Evolutionary conservation across 192 early-diverging fungal genomes (phyloP).

Genomic region (Geosiphon pyriformis): DNA sequence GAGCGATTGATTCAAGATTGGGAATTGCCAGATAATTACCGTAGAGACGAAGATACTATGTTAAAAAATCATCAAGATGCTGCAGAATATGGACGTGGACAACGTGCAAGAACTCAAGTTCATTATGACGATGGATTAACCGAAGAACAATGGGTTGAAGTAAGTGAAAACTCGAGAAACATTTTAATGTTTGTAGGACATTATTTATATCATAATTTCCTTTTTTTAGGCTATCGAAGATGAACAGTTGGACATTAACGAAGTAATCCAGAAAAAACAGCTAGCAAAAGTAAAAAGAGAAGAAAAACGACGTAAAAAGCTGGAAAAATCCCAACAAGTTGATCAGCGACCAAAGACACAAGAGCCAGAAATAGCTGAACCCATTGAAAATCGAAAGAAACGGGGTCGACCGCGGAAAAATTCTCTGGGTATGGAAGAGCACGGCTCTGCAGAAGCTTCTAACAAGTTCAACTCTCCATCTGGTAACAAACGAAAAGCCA

Average conservation of each 20-base stretch:
- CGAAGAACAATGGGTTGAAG: constrained; percentile 89
- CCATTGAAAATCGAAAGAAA: constrained; percentile 38
- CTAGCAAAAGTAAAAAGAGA: constrained; percentile 38
- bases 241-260: constrained; percentile 56
- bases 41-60: constrained; percentile 50
- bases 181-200: not conserved
- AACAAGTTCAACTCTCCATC: constrained; percentile 6
- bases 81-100: constrained; percentile 64
- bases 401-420: constrained; percentile 40
- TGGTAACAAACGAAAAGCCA: constrained; percentile 12
- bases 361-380: constrained; percentile 23
- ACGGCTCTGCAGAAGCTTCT: constrained; percentile 18
- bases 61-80: constrained; percentile 46
- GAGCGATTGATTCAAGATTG: constrained; percentile 79
- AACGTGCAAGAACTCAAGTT: constrained; percentile 67
- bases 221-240: constrained; percentile 54
- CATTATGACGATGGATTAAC: constrained; percentile 90
- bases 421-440: constrained; percentile 30
- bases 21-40: constrained; percentile 82
- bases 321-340: not conserved
- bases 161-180: constrained; percentile 17
- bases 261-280: constrained; percentile 44
- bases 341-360: not conserved
- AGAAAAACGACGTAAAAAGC: constrained; percentile 30
- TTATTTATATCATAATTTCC: not conserved